A percentile compares a stretch with the other conserved stretches of the same genome.
Conservation (phyloP, 768 basidiomycete genomes). For the Tephrocybe rancida region DNA sequence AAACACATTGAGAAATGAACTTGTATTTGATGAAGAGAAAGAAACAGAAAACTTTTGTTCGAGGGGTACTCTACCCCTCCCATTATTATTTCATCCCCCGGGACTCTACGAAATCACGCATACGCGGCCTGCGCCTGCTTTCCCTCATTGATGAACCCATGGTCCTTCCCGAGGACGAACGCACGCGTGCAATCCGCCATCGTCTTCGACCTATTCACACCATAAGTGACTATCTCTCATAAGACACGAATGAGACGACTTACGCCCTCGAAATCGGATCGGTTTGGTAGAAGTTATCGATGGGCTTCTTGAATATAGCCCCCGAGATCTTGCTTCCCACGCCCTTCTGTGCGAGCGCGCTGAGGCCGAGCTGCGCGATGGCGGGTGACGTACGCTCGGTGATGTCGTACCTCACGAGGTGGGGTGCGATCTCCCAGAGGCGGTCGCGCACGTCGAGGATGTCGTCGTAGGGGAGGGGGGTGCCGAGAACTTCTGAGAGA, state of each 20-base stretch:
- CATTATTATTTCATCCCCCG: neutral
- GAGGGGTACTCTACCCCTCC: neutral
- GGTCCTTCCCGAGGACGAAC: slow-evolving; percentile 77
- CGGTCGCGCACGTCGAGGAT: slow-evolving; percentile 82
- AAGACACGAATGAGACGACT: slow-evolving; percentile 34
- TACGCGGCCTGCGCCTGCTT: slow-evolving; percentile 48
- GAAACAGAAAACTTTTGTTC: neutral
- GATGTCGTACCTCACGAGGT: slow-evolving; percentile 82
- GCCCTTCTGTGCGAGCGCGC: slow-evolving; percentile 53
- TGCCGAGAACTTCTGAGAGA: slow-evolving; percentile 83
- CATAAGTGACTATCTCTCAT: neutral
- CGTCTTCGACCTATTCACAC: slow-evolving; percentile 71
- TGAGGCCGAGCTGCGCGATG: slow-evolving; percentile 71
- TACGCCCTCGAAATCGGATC: slow-evolving; percentile 93
- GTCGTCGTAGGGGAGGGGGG: slow-evolving; percentile 88
- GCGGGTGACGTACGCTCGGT: slow-evolving; percentile 78
- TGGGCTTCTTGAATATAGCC: slow-evolving; percentile 72
- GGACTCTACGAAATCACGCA: slow-evolving; percentile 21
- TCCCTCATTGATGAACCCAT: slow-evolving; percentile 52
- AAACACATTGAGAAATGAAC: too few species aligned
- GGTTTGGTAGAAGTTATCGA: slow-evolving; percentile 94
- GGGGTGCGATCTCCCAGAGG: slow-evolving; percentile 95
- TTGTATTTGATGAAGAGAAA: neutral
- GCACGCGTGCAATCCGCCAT: slow-evolving; percentile 87
- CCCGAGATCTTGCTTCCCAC: slow-evolving; percentile 58